Evolutionary conservation across 2,329 filamentous ascomycete species (phyloP).

Genomic region (Coniochaeta prunicola): DNA sequence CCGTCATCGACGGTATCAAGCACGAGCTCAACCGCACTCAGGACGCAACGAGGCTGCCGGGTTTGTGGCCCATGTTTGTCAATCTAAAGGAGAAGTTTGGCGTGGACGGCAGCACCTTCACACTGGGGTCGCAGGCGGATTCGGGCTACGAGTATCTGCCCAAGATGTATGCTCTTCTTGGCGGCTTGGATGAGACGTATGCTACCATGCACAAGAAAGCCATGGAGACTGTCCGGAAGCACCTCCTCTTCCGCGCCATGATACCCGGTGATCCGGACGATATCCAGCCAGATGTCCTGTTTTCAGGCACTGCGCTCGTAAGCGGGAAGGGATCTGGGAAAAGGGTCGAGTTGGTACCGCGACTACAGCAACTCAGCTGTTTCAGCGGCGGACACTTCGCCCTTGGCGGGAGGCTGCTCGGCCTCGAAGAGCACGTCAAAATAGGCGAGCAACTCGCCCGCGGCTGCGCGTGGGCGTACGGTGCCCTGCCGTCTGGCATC

Average conservation of each 20-base stretch:
- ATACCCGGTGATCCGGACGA: slow-evolving; percentile 29
- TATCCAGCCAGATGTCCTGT: slow-evolving; percentile 42
- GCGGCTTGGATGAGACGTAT: slow-evolving; percentile 57
- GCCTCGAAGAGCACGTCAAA: slow-evolving; percentile 29
- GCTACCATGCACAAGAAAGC: slow-evolving; percentile 56
- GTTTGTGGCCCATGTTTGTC: slow-evolving; percentile 63
- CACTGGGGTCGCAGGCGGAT: slow-evolving; percentile 37
- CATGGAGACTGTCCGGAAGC: slow-evolving; percentile 51
- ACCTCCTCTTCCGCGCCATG: slow-evolving; percentile 64
- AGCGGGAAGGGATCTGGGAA: slow-evolving; percentile 12
- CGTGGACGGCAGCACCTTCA: slow-evolving; percentile 27
- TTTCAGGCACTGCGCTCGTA: slow-evolving; percentile 37
- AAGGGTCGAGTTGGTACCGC: slow-evolving; percentile 22
- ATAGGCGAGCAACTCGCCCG: slow-evolving; percentile 40
- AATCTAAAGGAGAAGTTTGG: slow-evolving; percentile 50
- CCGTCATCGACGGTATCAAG: slow-evolving; percentile 68
- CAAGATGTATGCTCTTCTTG: slow-evolving; percentile 55
- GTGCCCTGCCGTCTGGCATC: slow-evolving; percentile 39
- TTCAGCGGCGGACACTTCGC: slow-evolving; percentile 37
- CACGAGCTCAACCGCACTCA: slow-evolving; percentile 59
- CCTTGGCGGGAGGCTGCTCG: slow-evolving; percentile 29
- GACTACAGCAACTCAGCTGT: slow-evolving; percentile 33
- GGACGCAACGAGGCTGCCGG: slow-evolving; percentile 59
- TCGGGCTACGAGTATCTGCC: slow-evolving; percentile 53
- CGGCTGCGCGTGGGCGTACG: slow-evolving; percentile 49